Evolutionary conservation across 208 protist genomes (phyloP).

Genomic region (Trypanosoma lewisi): DNA sequence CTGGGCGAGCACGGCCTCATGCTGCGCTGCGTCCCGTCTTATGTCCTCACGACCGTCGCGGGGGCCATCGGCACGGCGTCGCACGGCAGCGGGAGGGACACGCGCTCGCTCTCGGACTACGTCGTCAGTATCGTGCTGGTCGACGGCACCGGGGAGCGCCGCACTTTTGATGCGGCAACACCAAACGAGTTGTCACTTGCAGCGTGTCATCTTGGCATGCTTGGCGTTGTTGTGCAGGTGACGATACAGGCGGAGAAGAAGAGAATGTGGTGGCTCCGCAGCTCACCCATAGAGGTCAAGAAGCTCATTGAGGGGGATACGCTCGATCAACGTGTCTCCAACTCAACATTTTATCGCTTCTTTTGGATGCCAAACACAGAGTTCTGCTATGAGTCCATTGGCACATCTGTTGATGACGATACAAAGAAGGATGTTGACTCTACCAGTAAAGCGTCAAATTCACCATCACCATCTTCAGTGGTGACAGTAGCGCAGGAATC

Average conservation of each 20-base stretch:
- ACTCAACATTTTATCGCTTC: slow-evolving; percentile 64
- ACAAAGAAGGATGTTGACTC: background rate
- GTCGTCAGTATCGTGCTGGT: slow-evolving; percentile 45
- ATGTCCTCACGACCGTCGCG: slow-evolving; percentile 56
- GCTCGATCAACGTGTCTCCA: slow-evolving; percentile 30
- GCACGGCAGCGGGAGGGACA: slow-evolving; percentile 60
- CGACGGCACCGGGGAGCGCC: slow-evolving; percentile 40
- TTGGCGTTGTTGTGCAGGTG: slow-evolving; percentile 66
- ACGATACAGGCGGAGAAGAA: slow-evolving; percentile 51
- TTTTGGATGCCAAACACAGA: slow-evolving; percentile 83
- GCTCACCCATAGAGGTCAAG: slow-evolving; percentile 37
- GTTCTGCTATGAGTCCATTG: slow-evolving; percentile 69
- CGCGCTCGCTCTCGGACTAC: slow-evolving; percentile 47
- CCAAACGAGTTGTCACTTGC: slow-evolving; percentile 40
- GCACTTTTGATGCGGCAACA: slow-evolving; percentile 21
- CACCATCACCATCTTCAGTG: background rate
- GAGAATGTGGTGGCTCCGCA: slow-evolving; percentile 45
- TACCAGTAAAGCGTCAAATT: background rate
- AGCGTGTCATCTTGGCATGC: slow-evolving; percentile 61
- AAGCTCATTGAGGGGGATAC: slow-evolving; percentile 32
- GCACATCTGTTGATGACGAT: slow-evolving; percentile 26
- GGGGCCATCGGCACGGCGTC: slow-evolving; percentile 61
- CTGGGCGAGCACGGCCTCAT: slow-evolving; percentile 49
- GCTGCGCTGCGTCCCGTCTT: slow-evolving; percentile 68
- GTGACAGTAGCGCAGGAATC: background rate